A percentile compares a stretch with the other conserved stretches of the same genome.
These are phyloP conservation scores for Fusarium sp. DNA, from an alignment of 2,329 filamentous ascomycete genomes.

Conservation along the genomic window DNA sequence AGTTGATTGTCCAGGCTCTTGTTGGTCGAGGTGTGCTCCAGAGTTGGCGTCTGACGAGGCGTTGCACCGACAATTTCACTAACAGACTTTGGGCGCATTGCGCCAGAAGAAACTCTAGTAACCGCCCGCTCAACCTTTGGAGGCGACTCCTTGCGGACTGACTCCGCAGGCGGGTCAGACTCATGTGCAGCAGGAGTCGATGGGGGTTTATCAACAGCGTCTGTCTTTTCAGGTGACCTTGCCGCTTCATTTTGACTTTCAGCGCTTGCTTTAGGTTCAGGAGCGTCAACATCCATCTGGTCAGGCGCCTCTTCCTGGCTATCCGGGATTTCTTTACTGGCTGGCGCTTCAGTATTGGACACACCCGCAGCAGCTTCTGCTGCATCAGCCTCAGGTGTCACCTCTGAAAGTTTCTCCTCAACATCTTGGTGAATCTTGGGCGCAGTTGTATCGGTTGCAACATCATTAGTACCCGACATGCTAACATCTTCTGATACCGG, in stretches of 20 bases:
- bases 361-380: neutral
- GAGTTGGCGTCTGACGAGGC: slow-evolving; percentile 51
- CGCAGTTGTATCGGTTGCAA: neutral
- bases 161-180: slow-evolving; percentile 6
- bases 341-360: slow-evolving; percentile 6
- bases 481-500: slow-evolving; percentile 16
- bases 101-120: slow-evolving; percentile 75
- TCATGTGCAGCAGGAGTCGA: slow-evolving; percentile 9
- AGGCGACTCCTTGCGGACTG: slow-evolving; percentile 34
- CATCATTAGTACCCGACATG: slow-evolving; percentile 10
- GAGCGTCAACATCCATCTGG: slow-evolving; percentile 51
- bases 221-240: slow-evolving; percentile 20
- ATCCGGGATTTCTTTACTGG: slow-evolving; percentile 49
- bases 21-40: slow-evolving; percentile 49
- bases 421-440: neutral
- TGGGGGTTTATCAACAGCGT: slow-evolving; percentile 14
- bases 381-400: neutral
- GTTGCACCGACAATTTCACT: slow-evolving; percentile 76
- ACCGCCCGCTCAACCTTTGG: slow-evolving; percentile 65
- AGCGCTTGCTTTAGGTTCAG: slow-evolving; percentile 37
- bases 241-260: slow-evolving; percentile 19
- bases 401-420: slow-evolving; percentile 9
- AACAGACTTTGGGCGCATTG: slow-evolving; percentile 77
- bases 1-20: slow-evolving; percentile 51
- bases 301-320: slow-evolving; percentile 50